Percentiles rank a stretch among this genome's conserved stretches.
phyloP scores from a whole-genome alignment of 495 filamentous ascomycete species.

The Penicillium robsamsonii region DNA sequence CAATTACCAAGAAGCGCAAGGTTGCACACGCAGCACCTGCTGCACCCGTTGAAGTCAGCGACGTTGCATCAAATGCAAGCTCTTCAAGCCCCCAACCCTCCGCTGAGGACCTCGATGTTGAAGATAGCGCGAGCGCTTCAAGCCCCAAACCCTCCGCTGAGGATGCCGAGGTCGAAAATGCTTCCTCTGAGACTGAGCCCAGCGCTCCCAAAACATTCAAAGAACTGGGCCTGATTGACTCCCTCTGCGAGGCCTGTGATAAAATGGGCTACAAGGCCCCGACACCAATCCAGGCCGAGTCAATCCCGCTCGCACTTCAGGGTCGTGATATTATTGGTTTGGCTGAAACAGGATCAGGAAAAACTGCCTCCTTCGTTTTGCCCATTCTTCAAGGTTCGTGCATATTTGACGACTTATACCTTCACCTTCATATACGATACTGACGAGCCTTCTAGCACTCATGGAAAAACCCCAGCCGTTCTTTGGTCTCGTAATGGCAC shows the following conservation, averaged over 20 bases:
- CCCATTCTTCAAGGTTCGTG: constrained; percentile 61
- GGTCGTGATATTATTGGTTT: constrained; percentile 87
- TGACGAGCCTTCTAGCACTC: constrained; percentile 44
- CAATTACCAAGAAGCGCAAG: constrained; percentile 41
- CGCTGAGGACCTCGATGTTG: constrained; percentile 15
- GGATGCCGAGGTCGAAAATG: constrained; percentile 15
- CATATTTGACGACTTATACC: not conserved
- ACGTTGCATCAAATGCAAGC: constrained; percentile 13
- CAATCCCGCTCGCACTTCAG: constrained; percentile 78
- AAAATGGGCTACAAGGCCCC: constrained; percentile 79
- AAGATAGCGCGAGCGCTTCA: constrained; percentile 12
- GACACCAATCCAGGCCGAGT: constrained; percentile 72
- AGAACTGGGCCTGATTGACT: constrained; percentile 83
- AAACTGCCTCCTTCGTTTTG: constrained; percentile 87
- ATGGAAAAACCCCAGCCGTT: constrained; percentile 79
- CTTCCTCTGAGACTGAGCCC: constrained; percentile 4
- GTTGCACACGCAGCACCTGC: constrained; percentile 21
- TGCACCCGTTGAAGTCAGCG: constrained; percentile 15
- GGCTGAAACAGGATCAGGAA: constrained; percentile 92
- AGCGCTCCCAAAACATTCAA: constrained; percentile 63
- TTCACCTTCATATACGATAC: not conserved
- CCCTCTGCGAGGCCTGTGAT: constrained; percentile 81
- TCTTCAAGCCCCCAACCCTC: constrained; percentile 3
- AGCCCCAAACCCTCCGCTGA: constrained; percentile 12
- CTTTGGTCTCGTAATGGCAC: constrained; percentile 79